phyloP scores from a whole-genome alignment of 305 asterid genomes.

The Stenogyne calaminthoides region DNA sequence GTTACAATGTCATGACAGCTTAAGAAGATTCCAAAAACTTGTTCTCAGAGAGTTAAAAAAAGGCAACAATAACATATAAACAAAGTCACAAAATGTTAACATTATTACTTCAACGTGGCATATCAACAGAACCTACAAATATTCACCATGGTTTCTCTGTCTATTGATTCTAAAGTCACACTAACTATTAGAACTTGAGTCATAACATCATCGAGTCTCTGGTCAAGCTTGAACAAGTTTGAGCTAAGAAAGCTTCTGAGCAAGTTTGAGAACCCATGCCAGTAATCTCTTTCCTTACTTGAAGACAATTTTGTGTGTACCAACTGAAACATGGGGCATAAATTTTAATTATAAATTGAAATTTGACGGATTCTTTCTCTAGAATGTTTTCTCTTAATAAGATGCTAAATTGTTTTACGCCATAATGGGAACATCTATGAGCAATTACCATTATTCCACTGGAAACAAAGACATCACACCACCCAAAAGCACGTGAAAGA shows the following conservation, averaged over 20 bases:
- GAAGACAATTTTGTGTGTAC: not conserved
- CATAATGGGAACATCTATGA: not conserved
- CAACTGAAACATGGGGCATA: not conserved
- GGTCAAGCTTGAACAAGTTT: too few relatives aligned
- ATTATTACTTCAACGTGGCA: not conserved
- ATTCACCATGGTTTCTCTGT: not conserved
- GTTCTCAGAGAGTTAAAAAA: not conserved
- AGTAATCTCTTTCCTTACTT: not conserved
- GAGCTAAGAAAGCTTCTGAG: too few relatives aligned
- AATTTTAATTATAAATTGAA: not conserved
- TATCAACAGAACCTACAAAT: constrained; percentile 2
- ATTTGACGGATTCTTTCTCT: not conserved
- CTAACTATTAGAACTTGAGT: not conserved
- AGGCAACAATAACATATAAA: not conserved
- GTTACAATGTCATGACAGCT: not conserved
- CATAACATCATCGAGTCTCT: not conserved
- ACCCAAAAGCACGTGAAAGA: constrained; percentile 4
- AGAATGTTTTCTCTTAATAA: not conserved
- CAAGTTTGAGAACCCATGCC: too few relatives aligned
- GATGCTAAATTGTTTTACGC: not conserved
- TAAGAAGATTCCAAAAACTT: not conserved
- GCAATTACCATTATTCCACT: constrained; percentile 8
- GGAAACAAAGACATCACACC: not conserved
- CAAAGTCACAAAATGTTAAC: not conserved
- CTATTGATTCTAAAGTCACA: not conserved